Evolutionary conservation across 2,329 filamentous ascomycete species (phyloP), one percentile per base, ranked within the genome.

Genomic region (Ophiocordyceps camponoti-rufipedis): DNA sequence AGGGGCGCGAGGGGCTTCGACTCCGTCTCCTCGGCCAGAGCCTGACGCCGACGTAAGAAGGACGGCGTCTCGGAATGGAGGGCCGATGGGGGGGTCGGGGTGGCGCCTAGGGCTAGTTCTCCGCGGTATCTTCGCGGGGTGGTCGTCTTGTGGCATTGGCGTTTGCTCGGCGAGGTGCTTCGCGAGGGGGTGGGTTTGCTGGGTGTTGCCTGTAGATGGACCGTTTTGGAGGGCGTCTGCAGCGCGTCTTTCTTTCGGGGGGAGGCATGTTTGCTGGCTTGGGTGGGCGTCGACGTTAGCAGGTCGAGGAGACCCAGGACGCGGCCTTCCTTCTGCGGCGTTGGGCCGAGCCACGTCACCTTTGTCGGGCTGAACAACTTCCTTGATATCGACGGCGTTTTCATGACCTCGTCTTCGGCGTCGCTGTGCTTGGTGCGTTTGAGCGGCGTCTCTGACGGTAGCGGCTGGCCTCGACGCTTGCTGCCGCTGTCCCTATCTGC

Each of bases 301-400:
- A 82, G 62, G 55, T 89, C 85, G 56, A 91, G 91, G 16, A 91
- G 63, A 5, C 85, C 83, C 2, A 91, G 68, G 1, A 87, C 79
- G 18, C 75, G 75, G 28, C 85, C 85, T 57, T 89, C 82, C 49
- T 78, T 77, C 55, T 89, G 85, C 3, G 85, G 85, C 12, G 85
- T 91, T 1, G 85, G 85, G 2, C 82, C 83, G 49, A 91, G 73
- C 1, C 70, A 73, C 5, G 74, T 77, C 2, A 75, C 74, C 11
- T 70, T 66, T 0, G 62, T 62, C 1, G 77, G 74, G 47, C 74
- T 77, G 55, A 80, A 81, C 6, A 80, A 64, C 47, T 70, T 75
- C 29, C 75, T 67, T 35, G 70, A 66, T 41, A 70, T 64, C 1
- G 71, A 71, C 2, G 78, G 77, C 2, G 77, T 78, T 41, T 66